Base-by-base conservation (phyloP, 2,329 filamentous ascomycete genomes). In the Microdochium trichocladiopsis region DNA sequence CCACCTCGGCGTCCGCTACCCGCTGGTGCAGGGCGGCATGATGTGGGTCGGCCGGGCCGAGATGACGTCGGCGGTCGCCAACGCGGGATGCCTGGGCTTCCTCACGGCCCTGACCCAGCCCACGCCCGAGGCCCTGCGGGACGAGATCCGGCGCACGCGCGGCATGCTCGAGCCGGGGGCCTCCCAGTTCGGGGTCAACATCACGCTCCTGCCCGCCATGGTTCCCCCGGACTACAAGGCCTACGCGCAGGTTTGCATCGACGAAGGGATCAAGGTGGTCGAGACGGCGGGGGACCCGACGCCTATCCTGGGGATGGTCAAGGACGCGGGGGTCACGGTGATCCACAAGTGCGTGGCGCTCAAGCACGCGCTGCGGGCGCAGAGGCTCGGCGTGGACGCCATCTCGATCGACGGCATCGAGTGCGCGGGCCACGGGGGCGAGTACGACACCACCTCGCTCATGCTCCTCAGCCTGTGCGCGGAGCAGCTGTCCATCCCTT, bases 291-390 rank as follows among this genome's bases (percentile, higher is more conserved):
- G 90, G 51, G 94, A 94, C 24, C 92, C 92, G 0, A 92, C 90
- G 1, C 90, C 90, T 1, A 85, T 96, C 56, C 96, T 96, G 69
- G 78, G 81, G 66, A 82, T 89, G 73, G 78, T 96, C 50, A 96
- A 96, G 73, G 80, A 79, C 55, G 88, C 84, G 3, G 83, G 82
- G 51, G 80, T 80, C 61, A 90, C 79, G 50, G 84, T 96, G 59
- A 75, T 96, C 50, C 92, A 96, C 80, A 96, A 96, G 75, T 96
- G 92, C 76, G 96, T 92, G 5, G 92, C 89, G 3, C 93, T 96
- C 72, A 78, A 90, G 52, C 92, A 96, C 67, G 92, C 92, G 24
- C 81, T 89, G 67, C 89, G 86, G 57, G 92, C 92, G 47, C 78
- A 94, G 52, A 95, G 94, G 72, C 82, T 96, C 23, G 92, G 92